These are phyloP conservation scores for Flaveria floridana DNA, from an alignment of 140 eudicot species.

Conservation along the genomic window DNA sequence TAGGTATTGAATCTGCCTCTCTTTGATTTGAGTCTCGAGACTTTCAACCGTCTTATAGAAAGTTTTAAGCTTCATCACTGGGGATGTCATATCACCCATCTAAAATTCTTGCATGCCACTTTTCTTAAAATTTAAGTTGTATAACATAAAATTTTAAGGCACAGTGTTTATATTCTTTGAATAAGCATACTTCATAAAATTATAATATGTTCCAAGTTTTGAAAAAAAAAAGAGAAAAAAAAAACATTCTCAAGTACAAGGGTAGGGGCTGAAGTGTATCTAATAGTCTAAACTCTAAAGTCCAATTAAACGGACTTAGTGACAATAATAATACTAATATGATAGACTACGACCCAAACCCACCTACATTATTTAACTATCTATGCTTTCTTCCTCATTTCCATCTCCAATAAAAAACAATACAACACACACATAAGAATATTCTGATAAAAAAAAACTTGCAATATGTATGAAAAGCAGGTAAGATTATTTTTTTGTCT, in stretches of 20 bases:
- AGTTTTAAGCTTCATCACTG: no score
- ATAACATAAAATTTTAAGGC: no score
- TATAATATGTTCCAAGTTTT: no score
- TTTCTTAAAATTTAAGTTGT: no score
- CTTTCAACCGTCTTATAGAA: no score
- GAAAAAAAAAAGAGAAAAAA: no score
- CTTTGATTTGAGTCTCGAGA: no score
- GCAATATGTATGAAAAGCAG: neutral
- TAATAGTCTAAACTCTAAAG: neutral
- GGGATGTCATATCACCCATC: no score
- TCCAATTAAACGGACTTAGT: constrained; percentile 14
- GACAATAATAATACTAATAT: constrained; percentile 8
- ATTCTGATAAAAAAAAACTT: neutral
- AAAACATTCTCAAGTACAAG: neutral
- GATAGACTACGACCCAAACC: neutral
- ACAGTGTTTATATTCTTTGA: no score
- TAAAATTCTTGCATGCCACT: no score
- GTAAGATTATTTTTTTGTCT: neutral
- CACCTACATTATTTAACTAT: neutral
- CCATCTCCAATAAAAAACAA: neutral
- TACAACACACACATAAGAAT: neutral
- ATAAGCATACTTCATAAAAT: no score
- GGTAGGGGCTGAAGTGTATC: neutral
- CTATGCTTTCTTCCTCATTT: neutral
- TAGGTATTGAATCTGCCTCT: no score